Conservation (phyloP, 2,329 filamentous ascomycete genomes). For the Cladosporium sphaerospermum region DNA sequence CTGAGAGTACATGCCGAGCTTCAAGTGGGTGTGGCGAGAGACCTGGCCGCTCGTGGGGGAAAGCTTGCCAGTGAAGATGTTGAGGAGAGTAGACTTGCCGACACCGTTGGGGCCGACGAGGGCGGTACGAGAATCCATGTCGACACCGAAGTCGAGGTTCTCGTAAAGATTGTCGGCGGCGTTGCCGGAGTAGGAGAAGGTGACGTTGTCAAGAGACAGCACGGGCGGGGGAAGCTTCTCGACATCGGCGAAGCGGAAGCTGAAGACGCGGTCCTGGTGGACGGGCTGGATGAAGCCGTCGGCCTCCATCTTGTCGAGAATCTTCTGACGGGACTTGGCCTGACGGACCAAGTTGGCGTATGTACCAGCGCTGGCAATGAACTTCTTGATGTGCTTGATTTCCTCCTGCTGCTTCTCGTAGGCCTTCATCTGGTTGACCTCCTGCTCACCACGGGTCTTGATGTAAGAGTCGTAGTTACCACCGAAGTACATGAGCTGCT, state of each 20-base stretch:
- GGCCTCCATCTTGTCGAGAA: constrained; percentile 99
- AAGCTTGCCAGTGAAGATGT: constrained; percentile 93
- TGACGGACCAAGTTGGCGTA: constrained; percentile 99
- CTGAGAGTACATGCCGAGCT: constrained; percentile 96
- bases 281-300: constrained; percentile 97
- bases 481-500: constrained; percentile 91
- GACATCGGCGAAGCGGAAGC: constrained; percentile 96
- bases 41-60: constrained; percentile 77
- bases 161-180: constrained; percentile 88
- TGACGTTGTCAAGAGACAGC: constrained; percentile 91
- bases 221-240: constrained; percentile 99
- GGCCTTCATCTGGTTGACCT: constrained; percentile 97
- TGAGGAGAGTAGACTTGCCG: constrained; percentile 92
- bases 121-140: constrained; percentile 97
- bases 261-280: constrained; percentile 77
- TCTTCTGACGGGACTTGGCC: constrained; percentile 99
- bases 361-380: constrained; percentile 98
- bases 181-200: constrained; percentile 94
- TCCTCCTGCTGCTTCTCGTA: constrained; percentile 99
- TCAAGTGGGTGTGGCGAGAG: constrained; percentile 92
- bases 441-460: constrained; percentile 91
- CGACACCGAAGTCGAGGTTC: constrained; percentile 94
- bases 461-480: constrained; percentile 98
- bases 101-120: constrained; percentile 98
- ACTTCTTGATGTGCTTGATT: constrained; percentile 99